phyloP scores from a whole-genome alignment of 345 rosid species.

The Bruguiera gymnorhiza region DNA sequence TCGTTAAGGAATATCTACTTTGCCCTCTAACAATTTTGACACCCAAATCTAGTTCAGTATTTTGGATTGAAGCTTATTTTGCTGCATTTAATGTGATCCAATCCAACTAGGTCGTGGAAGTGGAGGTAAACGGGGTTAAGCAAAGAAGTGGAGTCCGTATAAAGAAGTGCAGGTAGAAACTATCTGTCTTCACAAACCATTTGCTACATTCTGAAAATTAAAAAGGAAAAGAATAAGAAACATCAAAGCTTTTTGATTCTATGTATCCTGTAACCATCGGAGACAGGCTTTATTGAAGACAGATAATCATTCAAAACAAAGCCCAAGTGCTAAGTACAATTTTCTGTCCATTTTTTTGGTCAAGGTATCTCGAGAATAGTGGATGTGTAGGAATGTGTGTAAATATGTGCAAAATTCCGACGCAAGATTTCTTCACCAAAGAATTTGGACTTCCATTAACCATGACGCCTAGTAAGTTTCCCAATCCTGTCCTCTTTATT shows the following conservation, averaged over 20 bases:
- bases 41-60: too few species aligned
- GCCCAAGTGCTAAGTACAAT: neutral
- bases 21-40: too few species aligned
- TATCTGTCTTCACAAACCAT: neutral
- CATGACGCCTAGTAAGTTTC: conserved; percentile 71
- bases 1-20: too few species aligned
- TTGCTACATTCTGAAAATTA: neutral
- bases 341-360: conserved; percentile 10
- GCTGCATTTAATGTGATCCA: neutral
- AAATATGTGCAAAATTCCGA: conserved; percentile 94
- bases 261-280: neutral
- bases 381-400: conserved; percentile 98
- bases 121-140: conserved; percentile 77
- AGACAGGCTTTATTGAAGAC: neutral
- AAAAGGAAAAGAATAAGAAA: neutral
- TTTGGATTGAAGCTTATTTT: neutral
- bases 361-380: conserved; percentile 93
- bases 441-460: conserved; percentile 96
- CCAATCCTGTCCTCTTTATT: neutral
- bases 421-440: conserved; percentile 97
- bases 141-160: conserved; percentile 88
- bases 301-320: neutral
- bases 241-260: neutral
- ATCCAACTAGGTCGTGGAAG: conserved; percentile 60
- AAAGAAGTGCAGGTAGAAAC: conserved; percentile 67